Evolutionary conservation across 2,329 filamentous ascomycete species (phyloP).

Genomic region (Lomentospora prolificans): DNA sequence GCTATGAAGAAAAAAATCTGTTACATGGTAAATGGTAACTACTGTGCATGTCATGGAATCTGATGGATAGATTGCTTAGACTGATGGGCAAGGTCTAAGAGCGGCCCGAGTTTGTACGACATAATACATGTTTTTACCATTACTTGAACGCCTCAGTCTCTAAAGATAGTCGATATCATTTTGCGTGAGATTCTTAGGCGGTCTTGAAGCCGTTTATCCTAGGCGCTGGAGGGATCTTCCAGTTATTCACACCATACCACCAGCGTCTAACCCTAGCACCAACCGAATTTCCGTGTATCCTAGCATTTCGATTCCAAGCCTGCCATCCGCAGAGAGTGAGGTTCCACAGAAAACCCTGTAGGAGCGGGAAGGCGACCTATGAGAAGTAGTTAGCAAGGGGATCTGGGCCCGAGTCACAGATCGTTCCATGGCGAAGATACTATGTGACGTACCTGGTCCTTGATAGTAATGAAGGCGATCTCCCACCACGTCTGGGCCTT

Average conservation of each 20-base stretch:
- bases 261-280: conserved; percentile 74
- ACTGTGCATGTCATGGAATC: too few species aligned
- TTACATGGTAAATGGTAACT: too few species aligned
- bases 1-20: not conserved
- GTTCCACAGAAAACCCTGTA: conserved; percentile 85
- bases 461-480: conserved; percentile 72
- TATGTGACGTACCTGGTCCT: conserved; percentile 79
- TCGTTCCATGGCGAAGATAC: too few species aligned
- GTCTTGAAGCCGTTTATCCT: not conserved
- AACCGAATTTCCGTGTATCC: conserved; percentile 63
- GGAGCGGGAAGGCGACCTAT: conserved; percentile 73
- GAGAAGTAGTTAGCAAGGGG: too few species aligned
- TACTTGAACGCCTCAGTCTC: not conserved
- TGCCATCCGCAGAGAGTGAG: conserved; percentile 79
- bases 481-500: conserved; percentile 69
- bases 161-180: not conserved
- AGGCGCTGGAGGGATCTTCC: conserved; percentile 50
- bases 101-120: not conserved
- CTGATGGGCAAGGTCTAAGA: too few species aligned
- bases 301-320: conserved; percentile 73
- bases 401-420: too few species aligned
- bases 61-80: too few species aligned
- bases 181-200: not conserved
- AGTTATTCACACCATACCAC: conserved; percentile 95
- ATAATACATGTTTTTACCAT: not conserved